A percentile compares a stretch with the other conserved stretches of the same genome.
Evolutionary conservation across 257 asterid genomes (phyloP).

Genomic region (Misopates orontium): DNA sequence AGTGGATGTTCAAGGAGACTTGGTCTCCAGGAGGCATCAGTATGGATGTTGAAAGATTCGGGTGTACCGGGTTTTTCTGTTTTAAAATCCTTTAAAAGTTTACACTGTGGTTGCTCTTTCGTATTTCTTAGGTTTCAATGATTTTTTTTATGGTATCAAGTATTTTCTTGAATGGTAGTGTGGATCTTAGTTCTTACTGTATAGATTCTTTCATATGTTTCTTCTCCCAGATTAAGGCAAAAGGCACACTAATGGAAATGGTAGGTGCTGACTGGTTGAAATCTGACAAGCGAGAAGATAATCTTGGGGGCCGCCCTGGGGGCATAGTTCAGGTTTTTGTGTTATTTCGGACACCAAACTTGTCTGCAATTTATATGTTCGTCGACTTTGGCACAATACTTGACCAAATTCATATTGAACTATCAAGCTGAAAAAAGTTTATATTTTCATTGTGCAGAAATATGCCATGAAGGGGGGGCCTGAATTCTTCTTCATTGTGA

Average conservation of each 20-base stretch:
- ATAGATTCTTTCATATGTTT: slow-evolving; percentile 21
- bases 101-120: slow-evolving; percentile 19
- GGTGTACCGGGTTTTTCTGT: background rate
- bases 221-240: slow-evolving; percentile 72
- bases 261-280: slow-evolving; percentile 98
- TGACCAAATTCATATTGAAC: slow-evolving; percentile 18
- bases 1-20: no score
- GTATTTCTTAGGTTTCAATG: slow-evolving; percentile 9
- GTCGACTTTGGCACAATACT: slow-evolving; percentile 13
- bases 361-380: slow-evolving; percentile 4
- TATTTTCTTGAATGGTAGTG: slow-evolving; percentile 5
- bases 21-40: no score
- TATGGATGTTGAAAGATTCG: background rate
- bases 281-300: slow-evolving; percentile 97
- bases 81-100: background rate
- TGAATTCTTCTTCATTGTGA: slow-evolving; percentile 87
- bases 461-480: slow-evolving; percentile 92
- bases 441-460: slow-evolving; percentile 52
- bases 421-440: slow-evolving; percentile 23
- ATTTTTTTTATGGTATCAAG: background rate
- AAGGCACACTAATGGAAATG: slow-evolving; percentile 93
- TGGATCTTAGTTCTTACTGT: slow-evolving; percentile 12
- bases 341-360: slow-evolving; percentile 11
- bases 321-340: slow-evolving; percentile 83
- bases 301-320: slow-evolving; percentile 90